Evolutionary conservation across 139 green algal genomes (phyloP), one percentile per base, ranked within the genome.

Genomic region (Volvox reticuliferus): DNA sequence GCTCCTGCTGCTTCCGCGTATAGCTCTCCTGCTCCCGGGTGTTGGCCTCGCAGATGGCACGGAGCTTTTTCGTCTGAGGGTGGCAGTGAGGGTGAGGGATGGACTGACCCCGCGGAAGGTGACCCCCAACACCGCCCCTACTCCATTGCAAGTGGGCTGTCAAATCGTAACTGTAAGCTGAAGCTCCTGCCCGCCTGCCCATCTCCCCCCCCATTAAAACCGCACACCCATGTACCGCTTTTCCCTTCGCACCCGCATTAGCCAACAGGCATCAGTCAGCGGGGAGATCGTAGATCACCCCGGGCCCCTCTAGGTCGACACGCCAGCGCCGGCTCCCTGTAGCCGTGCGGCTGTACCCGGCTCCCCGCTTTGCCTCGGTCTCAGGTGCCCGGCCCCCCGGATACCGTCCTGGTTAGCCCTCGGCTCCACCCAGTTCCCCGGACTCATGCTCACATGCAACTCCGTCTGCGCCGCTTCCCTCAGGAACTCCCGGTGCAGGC

Each of bases 11-110:
- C 79, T 95, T 91, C 1, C 44, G 12, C 22, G 81, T 84, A 65
- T 95, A 95, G n/a, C n/a, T 89, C 79, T 92, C 36, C 88, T 95
- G 94, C 79, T 97, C 93, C 17, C 89, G 81, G 69, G 61, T 80
- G 82, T 95, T 95, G 17, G 95, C 92, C 32, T 91, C 69, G 30
- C 80, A 81, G 6, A 95, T 87, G 17, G 93, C 79, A 0, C 81
- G 76, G 3, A 91, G 91, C 76, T 92, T 92, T 14, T 33, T 36
- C 14, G 95, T 84, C 71, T 93, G 91, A 17, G 87, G 82, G 36
- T 1, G 26, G 5, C 12, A 63, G 88, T 12, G 26, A 18, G 78
- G 67, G 62, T 16, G 65, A 28, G 65, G 65, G 65, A 73, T 73
- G 24, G 65, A 24, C 65, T 5, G 65, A 28, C 65, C 65, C 65